Evolutionary conservation across 192 early-diverging fungal species (phyloP).

Genomic region (Irineochytrium annulatum): DNA sequence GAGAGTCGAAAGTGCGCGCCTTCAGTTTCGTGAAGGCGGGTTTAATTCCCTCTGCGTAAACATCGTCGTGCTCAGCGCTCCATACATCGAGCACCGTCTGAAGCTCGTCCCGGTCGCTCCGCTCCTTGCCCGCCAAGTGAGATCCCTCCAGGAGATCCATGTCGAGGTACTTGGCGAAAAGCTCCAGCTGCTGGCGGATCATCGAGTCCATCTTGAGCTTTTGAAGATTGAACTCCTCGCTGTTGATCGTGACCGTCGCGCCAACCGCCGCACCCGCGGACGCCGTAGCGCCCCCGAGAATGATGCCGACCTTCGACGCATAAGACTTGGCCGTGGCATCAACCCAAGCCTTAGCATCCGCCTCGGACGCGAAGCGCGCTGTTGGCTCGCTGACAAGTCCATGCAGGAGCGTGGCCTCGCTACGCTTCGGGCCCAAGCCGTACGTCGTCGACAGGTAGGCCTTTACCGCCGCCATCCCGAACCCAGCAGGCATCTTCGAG

Average conservation of each 20-base stretch:
- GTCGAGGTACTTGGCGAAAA: conserved; percentile 75
- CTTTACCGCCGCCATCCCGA: conserved; percentile 74
- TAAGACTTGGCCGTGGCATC: conserved; percentile 67
- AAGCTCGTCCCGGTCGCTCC: conserved; percentile 58
- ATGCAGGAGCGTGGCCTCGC: conserved; percentile 70
- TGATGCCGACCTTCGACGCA: conserved; percentile 63
- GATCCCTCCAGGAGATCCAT: conserved; percentile 71
- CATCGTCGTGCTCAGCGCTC: conserved; percentile 87
- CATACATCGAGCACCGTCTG: conserved; percentile 86
- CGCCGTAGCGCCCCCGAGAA: conserved; percentile 49
- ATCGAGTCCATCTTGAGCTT: conserved; percentile 68
- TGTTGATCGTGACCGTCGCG: conserved; percentile 73
- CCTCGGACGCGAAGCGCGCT: conserved; percentile 67
- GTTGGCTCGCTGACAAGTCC: conserved; percentile 79
- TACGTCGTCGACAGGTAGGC: conserved; percentile 63
- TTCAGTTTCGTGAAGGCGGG: conserved; percentile 79
- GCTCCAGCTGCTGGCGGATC: conserved; percentile 71
- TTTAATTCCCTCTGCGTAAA: conserved; percentile 85
- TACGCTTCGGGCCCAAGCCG: conserved; percentile 72
- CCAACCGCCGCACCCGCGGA: conserved; percentile 44
- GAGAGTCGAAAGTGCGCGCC: conserved; percentile 87
- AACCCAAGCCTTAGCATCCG: conserved; percentile 77
- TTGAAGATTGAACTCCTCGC: conserved; percentile 77
- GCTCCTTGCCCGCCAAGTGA: conserved; percentile 46
- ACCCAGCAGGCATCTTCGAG: conserved; percentile 91